Conservation (phyloP, 2,329 filamentous ascomycete genomes). For the Calonectria fujianensis region DNA sequence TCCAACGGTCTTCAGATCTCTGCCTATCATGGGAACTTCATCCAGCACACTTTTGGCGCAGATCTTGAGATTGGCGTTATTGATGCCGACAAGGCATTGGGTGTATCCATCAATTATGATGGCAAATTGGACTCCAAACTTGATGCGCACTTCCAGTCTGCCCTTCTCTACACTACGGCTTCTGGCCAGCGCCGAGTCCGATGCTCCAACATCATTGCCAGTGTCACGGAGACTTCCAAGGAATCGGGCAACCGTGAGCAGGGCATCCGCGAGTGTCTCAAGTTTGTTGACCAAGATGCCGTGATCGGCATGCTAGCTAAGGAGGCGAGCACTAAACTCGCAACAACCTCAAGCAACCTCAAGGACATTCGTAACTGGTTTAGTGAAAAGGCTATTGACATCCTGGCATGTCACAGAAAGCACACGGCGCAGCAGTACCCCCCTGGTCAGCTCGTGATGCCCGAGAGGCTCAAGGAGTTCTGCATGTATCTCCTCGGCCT, state of each 20-base stretch:
- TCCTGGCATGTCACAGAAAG: slow-evolving; percentile 93
- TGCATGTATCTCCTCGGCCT: slow-evolving; percentile 96
- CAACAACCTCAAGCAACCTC: slow-evolving; percentile 79
- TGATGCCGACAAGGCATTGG: slow-evolving; percentile 94
- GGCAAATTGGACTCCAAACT: slow-evolving; percentile 98
- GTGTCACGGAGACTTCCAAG: slow-evolving; percentile 82
- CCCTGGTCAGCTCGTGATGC: slow-evolving; percentile 93
- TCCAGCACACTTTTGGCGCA: slow-evolving; percentile 95
- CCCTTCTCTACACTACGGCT: slow-evolving; percentile 94
- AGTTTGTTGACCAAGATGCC: slow-evolving; percentile 96
- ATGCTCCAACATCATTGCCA: slow-evolving; percentile 95
- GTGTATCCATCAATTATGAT: slow-evolving; percentile 94
- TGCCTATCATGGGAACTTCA: slow-evolving; percentile 96
- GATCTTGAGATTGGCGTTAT: slow-evolving; percentile 95
- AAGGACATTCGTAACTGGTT: slow-evolving; percentile 90
- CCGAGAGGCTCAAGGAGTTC: slow-evolving; percentile 96
- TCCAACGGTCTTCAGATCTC: slow-evolving; percentile 96
- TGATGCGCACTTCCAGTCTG: slow-evolving; percentile 97
- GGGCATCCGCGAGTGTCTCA: slow-evolving; percentile 87
- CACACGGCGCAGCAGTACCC: slow-evolving; percentile 91
- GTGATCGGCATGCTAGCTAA: slow-evolving; percentile 93
- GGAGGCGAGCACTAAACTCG: slow-evolving; percentile 91
- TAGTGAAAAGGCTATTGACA: slow-evolving; percentile 94
- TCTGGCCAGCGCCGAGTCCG: slow-evolving; percentile 91
- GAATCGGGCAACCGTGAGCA: slow-evolving; percentile 62